phyloP scores from a whole-genome alignment of 2,329 filamentous ascomycete species.

The Claviceps fusiformis region DNA sequence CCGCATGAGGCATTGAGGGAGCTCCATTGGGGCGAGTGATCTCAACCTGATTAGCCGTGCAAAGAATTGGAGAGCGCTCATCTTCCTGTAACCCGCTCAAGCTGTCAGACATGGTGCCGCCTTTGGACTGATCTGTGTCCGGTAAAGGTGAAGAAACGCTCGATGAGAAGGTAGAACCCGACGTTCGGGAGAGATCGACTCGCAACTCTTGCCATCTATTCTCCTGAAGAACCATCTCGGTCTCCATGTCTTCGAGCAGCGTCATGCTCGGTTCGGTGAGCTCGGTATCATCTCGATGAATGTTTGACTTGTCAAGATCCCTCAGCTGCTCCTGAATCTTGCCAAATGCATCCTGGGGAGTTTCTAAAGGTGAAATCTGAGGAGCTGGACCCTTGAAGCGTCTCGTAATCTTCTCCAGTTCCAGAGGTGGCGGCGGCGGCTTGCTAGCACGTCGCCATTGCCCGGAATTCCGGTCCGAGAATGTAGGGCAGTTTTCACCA shows the following conservation, averaged over 20 bases:
- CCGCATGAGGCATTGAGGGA: neutral
- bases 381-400: conserved; percentile 31
- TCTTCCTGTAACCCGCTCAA: neutral
- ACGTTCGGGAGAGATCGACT: conserved; percentile 25
- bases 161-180: conserved; percentile 29
- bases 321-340: conserved; percentile 39
- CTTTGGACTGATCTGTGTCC: neutral
- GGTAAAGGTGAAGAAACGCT: conserved; percentile 8
- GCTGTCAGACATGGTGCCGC: neutral
- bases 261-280: conserved; percentile 30
- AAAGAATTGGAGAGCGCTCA: neutral
- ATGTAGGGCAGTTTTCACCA: conserved; percentile 44
- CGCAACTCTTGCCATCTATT: conserved; percentile 46
- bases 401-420: conserved; percentile 29
- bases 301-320: conserved; percentile 30
- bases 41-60: neutral
- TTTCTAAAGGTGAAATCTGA: conserved; percentile 39
- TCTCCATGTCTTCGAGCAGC: conserved; percentile 45
- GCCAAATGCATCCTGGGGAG: conserved; percentile 33
- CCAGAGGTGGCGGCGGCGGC: conserved; percentile 38
- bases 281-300: conserved; percentile 18
- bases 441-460: conserved; percentile 39
- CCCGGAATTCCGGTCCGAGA: conserved; percentile 36
- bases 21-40: conserved; percentile 2
- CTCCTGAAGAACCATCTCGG: conserved; percentile 48